Evolutionary conservation across 192 early-diverging fungal species (phyloP).

Genomic region (Backusella macrospora): DNA sequence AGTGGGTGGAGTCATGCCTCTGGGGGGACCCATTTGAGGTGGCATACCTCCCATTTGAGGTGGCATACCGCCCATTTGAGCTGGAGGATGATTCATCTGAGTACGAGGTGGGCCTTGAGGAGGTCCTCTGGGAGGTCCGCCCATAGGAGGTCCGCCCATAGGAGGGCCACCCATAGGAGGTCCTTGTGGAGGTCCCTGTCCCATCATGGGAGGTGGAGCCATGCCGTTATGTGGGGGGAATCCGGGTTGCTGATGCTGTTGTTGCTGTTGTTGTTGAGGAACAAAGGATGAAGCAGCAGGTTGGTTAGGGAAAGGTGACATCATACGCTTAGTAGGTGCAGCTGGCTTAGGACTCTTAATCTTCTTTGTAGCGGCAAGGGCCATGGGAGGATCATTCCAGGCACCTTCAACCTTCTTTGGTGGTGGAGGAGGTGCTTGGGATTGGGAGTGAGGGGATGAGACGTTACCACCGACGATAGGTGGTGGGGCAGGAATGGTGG

Average conservation of each 20-base stretch:
- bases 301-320: conserved; percentile 44
- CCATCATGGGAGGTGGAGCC: conserved; percentile 15
- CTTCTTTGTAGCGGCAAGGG: conserved; percentile 23
- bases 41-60: neutral
- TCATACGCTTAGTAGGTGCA: conserved; percentile 33
- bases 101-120: neutral
- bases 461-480: conserved; percentile 7
- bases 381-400: conserved; percentile 64
- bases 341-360: conserved; percentile 20
- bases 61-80: neutral
- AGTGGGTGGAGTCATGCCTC: conserved; percentile 20
- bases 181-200: conserved; percentile 10
- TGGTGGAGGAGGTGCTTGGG: conserved; percentile 28
- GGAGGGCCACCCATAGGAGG: neutral
- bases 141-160: conserved; percentile 5
- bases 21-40: neutral
- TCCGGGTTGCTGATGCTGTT: conserved; percentile 6
- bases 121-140: neutral
- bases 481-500: conserved; percentile 28
- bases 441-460: conserved; percentile 42
- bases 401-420: conserved; percentile 49
- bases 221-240: neutral
- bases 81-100: too few species aligned
- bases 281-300: conserved; percentile 21
- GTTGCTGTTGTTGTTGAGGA: conserved; percentile 22